These are phyloP conservation scores for Dryadomyces quercus-mongolicae DNA, from an alignment of 2,329 filamentous ascomycete species.

Conservation along the genomic window DNA sequence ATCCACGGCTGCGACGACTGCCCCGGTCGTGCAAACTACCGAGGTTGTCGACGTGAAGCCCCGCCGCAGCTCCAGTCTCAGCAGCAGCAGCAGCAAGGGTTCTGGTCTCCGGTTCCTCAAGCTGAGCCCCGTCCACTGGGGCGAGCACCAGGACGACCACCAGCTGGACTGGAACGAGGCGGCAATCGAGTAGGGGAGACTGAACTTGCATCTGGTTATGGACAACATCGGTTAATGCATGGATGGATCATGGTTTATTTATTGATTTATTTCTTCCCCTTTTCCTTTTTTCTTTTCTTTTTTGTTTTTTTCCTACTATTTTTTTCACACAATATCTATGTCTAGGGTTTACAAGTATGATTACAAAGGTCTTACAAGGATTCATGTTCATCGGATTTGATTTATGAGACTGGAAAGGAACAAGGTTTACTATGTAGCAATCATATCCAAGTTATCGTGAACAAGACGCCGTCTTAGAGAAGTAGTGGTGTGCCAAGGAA, in stretches of 20 bases:
- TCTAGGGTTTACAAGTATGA: neutral
- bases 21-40: neutral
- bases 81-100: constrained; percentile 26
- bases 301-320: neutral
- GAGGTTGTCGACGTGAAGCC: constrained; percentile 12
- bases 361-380: neutral
- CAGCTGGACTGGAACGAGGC: constrained; percentile 44
- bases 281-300: neutral
- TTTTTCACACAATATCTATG: neutral
- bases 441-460: too few species aligned
- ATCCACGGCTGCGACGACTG: constrained; percentile 8
- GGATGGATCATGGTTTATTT: neutral
- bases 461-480: too few species aligned
- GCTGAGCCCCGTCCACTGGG: constrained; percentile 52
- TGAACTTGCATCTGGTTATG: neutral
- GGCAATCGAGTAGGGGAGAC: constrained; percentile 22
- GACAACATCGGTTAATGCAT: neutral
- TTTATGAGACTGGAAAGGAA: too few species aligned
- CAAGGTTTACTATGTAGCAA: too few species aligned
- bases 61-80: constrained; percentile 43
- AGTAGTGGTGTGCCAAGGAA: too few species aligned
- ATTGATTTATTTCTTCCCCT: neutral
- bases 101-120: constrained; percentile 41
- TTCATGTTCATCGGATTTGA: too few species aligned
- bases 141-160: constrained; percentile 44